Percentiles rank a stretch among this genome's conserved stretches.
Conservation (phyloP, 176 grass and related monocot genomes). For the Echinochloa phyllopogon region DNA sequence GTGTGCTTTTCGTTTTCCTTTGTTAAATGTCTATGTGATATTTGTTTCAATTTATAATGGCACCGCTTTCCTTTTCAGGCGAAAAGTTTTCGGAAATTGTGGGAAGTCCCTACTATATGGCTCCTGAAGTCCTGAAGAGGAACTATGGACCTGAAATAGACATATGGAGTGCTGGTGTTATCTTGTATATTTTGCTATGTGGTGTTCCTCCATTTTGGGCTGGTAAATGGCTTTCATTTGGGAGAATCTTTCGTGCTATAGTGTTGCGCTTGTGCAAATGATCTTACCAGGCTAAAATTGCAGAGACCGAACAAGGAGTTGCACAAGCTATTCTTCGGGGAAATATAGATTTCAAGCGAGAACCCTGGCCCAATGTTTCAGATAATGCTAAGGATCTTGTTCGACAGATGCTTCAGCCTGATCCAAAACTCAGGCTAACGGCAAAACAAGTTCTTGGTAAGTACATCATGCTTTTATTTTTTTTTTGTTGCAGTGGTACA, state of each 20-base stretch:
- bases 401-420: constrained; percentile 94
- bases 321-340: constrained; percentile 98
- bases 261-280: constrained; percentile 19
- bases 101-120: constrained; percentile 99
- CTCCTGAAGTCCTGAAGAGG: constrained; percentile 97
- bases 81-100: constrained; percentile 99
- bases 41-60: neutral
- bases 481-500: neutral
- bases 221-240: constrained; percentile 52
- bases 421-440: constrained; percentile 85
- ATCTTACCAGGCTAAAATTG: constrained; percentile 45
- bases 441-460: constrained; percentile 99
- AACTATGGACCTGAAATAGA: constrained; percentile 99
- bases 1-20: neutral
- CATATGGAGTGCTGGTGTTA: constrained; percentile 99
- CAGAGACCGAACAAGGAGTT: constrained; percentile 99
- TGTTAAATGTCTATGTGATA: neutral
- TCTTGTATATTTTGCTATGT: constrained; percentile 95
- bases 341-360: constrained; percentile 98
- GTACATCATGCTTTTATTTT: constrained; percentile 1
- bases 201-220: constrained; percentile 99
- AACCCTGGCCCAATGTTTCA: constrained; percentile 97
- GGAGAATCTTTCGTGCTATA: constrained; percentile 16
- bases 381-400: constrained; percentile 96
- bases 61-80: constrained; percentile 50